Evolutionary conservation across 257 asterid genomes (phyloP).

Genomic region (Euphrasia confusa): DNA sequence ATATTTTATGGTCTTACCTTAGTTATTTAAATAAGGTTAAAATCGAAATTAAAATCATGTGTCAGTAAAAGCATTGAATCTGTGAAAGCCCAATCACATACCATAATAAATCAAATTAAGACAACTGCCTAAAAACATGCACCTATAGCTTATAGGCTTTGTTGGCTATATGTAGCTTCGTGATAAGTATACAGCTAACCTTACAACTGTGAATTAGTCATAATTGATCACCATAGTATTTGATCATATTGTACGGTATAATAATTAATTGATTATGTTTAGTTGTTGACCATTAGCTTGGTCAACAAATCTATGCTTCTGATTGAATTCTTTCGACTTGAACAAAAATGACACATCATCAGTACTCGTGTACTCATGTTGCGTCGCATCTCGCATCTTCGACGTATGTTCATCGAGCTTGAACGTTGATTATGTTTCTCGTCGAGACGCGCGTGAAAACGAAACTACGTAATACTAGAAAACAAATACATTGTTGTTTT

Average conservation of each 20-base stretch:
- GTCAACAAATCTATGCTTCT: no score
- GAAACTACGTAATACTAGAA: no score
- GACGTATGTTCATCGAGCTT: no score
- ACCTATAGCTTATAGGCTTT: background rate
- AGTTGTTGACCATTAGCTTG: no score
- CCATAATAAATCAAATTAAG: background rate
- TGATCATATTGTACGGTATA: background rate
- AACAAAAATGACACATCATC: no score
- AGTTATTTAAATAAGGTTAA: no score
- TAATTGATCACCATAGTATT: background rate
- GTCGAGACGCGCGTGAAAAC: background rate
- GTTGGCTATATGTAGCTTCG: background rate
- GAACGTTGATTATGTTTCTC: background rate
- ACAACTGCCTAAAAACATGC: background rate
- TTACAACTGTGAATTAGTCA: background rate
- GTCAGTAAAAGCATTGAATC: slow-evolving; percentile 55
- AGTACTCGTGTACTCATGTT: no score
- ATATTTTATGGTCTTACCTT: background rate
- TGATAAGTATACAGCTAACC: background rate
- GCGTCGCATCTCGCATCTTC: no score
- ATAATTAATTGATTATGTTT: no score
- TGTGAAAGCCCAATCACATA: slow-evolving; percentile 13
- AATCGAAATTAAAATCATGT: background rate
- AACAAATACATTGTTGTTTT: no score
- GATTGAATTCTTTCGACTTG: no score